Evolutionary conservation across 495 filamentous ascomycete genomes (phyloP), one percentile per base, ranked within the genome.

Genomic region (Xylaria curta): DNA sequence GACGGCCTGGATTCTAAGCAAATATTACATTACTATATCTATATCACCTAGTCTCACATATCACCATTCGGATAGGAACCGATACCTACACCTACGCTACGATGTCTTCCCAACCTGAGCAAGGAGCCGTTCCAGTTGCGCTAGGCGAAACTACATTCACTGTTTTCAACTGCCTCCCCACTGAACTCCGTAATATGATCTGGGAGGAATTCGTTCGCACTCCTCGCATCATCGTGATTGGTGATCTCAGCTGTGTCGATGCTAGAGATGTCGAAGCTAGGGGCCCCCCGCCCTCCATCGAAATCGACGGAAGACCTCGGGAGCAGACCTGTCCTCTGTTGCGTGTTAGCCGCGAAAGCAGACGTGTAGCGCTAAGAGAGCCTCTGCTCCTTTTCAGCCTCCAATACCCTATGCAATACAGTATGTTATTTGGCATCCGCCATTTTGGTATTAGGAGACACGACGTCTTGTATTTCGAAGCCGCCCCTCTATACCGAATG

Each of bases 311-410:
- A 56, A 13, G 2, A 1, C 0, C 15, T 3, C 28, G 15, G 12
- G 54, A 58, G 33, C 54, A 58, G 26, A 13, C 13, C n/a, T 58
- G 54, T 19, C 54, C 54, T 15, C 54, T 58, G 28, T 58, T 58
- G 7, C 28, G 54, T 33, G 54, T 58, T 17, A 58, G 7, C 15
- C 26, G 26, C 54, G 54, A 58, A 58, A 58, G 54, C 28, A 28
- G 54, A 33, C 2, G 15, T 58, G n/a, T 33, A 17, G 54, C 54
- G 33, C 31, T 58, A 28, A 33, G 33, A 17, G 28, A 2, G 26
- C 17, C 44, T n/a, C 4, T 33, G 6, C 7, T 58, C 13, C n/a
- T 31, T 9, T 58, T 58, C 26, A 19, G 54, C 19, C 3, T 58
- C 53, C 24, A 17, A 31, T 28, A 15, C 53, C 53, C 8, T 26